Conservation (phyloP, 2,329 filamentous ascomycete species). For the Pseudogymnoascus pannorum region DNA sequence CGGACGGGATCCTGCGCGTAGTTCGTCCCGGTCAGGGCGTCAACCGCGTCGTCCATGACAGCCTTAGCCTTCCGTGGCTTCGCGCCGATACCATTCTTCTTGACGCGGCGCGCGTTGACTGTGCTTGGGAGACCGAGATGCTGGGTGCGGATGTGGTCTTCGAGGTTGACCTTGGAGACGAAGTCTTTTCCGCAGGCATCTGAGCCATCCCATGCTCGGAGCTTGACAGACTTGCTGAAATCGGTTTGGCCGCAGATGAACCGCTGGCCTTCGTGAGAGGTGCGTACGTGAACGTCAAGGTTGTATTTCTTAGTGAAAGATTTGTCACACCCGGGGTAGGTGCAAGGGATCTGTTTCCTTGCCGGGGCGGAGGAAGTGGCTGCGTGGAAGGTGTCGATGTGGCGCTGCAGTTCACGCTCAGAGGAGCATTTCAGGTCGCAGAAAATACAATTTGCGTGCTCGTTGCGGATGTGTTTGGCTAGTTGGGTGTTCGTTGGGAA, state of each 20-base stretch:
- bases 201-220: conserved; percentile 56
- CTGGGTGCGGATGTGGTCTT: conserved; percentile 76
- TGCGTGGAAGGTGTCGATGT: conserved; percentile 72
- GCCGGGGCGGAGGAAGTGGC: conserved; percentile 26
- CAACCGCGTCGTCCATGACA: conserved; percentile 27
- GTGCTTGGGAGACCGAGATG: conserved; percentile 58
- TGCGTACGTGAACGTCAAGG: conserved; percentile 69
- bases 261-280: conserved; percentile 66
- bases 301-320: conserved; percentile 81
- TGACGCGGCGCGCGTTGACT: conserved; percentile 33
- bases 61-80: neutral
- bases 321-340: conserved; percentile 60
- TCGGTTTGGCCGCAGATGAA: conserved; percentile 73
- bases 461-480: conserved; percentile 63
- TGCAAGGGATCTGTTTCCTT: conserved; percentile 59
- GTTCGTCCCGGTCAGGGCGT: conserved; percentile 47
- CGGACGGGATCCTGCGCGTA: conserved; percentile 40
- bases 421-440: conserved; percentile 64
- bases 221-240: conserved; percentile 46
- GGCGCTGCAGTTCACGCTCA: conserved; percentile 61
- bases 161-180: conserved; percentile 67
- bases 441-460: conserved; percentile 68
- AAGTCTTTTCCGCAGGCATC: conserved; percentile 71
- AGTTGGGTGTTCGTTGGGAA: conserved; percentile 69
- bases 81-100: conserved; percentile 29